Evolutionary conservation across 2,329 filamentous ascomycete species (phyloP).

Genomic region (Alternaria viburni): DNA sequence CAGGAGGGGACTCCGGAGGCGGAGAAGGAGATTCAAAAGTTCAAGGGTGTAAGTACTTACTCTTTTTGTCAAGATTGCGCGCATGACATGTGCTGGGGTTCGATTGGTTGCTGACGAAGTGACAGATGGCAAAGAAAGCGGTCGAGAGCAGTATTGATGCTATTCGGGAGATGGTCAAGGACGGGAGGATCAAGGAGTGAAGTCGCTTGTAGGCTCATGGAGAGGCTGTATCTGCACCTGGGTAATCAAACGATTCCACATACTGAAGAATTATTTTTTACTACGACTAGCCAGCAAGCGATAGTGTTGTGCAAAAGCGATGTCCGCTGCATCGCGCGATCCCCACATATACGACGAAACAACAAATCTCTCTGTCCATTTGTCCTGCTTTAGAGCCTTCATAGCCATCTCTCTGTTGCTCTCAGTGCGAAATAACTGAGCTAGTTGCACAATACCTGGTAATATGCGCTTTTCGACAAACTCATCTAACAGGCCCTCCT

Average conservation of each 20-base stretch:
- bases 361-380: not conserved
- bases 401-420: not conserved
- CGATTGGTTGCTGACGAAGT: conserved; percentile 6
- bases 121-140: conserved; percentile 49
- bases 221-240: not conserved
- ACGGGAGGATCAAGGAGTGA: conserved; percentile 40
- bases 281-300: not conserved
- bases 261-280: not conserved
- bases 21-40: conserved; percentile 31
- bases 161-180: conserved; percentile 52
- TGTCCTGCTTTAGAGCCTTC: not conserved
- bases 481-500: conserved; percentile 4
- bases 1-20: conserved; percentile 45
- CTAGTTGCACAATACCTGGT: not conserved
- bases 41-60: conserved; percentile 28
- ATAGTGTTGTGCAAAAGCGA: not conserved
- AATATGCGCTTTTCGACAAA: conserved; percentile 2
- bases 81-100: not conserved
- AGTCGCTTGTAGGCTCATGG: not conserved
- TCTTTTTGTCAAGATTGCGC: not conserved
- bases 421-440: not conserved
- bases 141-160: conserved; percentile 53
- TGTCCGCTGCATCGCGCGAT: not conserved
- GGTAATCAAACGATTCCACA: not conserved
- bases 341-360: not conserved